A percentile compares a stretch with the other conserved stretches of the same genome.
These are phyloP conservation scores for Candida arabinofermentans DNA, from an alignment of 805 yeast genomes.

Conservation along the genomic window DNA sequence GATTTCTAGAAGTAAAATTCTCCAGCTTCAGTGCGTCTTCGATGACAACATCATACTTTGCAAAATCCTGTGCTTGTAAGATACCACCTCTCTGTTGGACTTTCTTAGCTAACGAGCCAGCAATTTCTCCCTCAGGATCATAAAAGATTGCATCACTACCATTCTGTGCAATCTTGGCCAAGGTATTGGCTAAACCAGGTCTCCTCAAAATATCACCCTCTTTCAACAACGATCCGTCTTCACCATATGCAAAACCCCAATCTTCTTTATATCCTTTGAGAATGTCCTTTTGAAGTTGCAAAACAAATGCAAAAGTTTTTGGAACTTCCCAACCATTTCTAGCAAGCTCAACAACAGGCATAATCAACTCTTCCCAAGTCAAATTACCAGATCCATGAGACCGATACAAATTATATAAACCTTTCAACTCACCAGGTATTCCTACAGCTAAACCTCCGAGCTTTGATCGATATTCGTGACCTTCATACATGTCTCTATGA, in stretches of 20 bases:
- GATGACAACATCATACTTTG: slow-evolving; percentile 49
- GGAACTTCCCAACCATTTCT: slow-evolving; percentile 59
- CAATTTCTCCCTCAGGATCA: slow-evolving; percentile 78
- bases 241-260: slow-evolving; percentile 56
- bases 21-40: slow-evolving; percentile 41
- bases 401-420: slow-evolving; percentile 59
- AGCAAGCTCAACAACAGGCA: slow-evolving; percentile 70
- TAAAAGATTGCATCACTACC: slow-evolving; percentile 79
- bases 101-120: slow-evolving; percentile 47
- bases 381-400: slow-evolving; percentile 68
- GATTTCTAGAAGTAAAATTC: slow-evolving; percentile 23
- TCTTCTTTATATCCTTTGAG: slow-evolving; percentile 31
- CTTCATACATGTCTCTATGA: slow-evolving; percentile 57
- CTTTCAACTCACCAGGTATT: slow-evolving; percentile 88
- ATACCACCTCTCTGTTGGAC: slow-evolving; percentile 63
- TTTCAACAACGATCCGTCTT: slow-evolving; percentile 30
- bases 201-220: slow-evolving; percentile 62
- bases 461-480: slow-evolving; percentile 46
- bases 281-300: slow-evolving; percentile 34
- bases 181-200: slow-evolving; percentile 60
- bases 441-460: slow-evolving; percentile 88
- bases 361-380: slow-evolving; percentile 66
- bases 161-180: slow-evolving; percentile 63
- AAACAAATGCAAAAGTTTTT: slow-evolving; percentile 39
- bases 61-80: slow-evolving; percentile 61